phyloP scores from a whole-genome alignment of 2,329 filamentous ascomycete species.

The Fusarium oxysporum region DNA sequence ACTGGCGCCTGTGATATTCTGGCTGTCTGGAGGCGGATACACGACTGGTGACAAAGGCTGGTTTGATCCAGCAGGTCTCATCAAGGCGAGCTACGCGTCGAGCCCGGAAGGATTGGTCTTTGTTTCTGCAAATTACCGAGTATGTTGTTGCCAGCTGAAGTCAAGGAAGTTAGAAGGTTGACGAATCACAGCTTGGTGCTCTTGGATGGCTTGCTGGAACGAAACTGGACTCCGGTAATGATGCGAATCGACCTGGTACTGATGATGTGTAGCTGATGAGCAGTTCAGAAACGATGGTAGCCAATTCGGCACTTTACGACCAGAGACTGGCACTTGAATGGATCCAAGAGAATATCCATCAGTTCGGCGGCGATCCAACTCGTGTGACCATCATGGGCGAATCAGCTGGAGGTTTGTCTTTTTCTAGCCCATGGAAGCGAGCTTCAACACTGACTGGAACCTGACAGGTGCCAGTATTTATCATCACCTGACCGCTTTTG shows the following conservation, averaged over 20 bases:
- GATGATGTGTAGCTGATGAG: not conserved
- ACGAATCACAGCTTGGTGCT: not conserved
- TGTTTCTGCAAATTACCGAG: not conserved
- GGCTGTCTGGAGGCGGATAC: not conserved
- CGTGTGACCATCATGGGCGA: not conserved
- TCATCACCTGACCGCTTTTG: not conserved
- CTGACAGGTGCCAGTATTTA: not conserved
- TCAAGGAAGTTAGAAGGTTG: accelerated
- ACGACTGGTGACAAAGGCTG: not conserved
- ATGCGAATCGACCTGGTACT: accelerated
- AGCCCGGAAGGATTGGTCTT: not conserved
- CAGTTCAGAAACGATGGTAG: not conserved
- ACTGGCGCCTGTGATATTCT: not conserved
- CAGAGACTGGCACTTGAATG: not conserved
- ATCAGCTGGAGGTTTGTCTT: not conserved
- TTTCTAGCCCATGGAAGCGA: too few species aligned
- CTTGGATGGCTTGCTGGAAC: not conserved
- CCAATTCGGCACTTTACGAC: not conserved
- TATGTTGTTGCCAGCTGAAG: not conserved
- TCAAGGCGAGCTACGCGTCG: not conserved
- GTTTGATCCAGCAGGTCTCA: not conserved
- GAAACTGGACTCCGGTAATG: not conserved
- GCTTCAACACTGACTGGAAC: not conserved
- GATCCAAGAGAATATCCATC: not conserved
- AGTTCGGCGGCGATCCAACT: not conserved